Evolutionary conservation across 495 filamentous ascomycete genomes (phyloP), one percentile per base, ranked within the genome.

Genomic region (Bryoglossum gracile): DNA sequence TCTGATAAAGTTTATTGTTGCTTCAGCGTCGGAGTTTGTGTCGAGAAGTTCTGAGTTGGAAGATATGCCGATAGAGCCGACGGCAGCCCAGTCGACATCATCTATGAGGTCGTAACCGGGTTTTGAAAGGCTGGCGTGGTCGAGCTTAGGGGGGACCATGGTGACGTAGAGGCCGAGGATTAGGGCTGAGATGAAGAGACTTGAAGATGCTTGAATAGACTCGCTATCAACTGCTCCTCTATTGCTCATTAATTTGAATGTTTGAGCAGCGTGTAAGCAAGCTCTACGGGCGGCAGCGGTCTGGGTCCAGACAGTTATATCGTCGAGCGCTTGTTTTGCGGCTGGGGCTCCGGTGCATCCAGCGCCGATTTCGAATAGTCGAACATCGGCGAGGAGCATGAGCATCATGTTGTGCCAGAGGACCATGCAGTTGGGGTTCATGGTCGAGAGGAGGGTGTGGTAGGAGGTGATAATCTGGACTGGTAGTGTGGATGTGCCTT

Each of bases 341-440:
- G 70, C 65, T 2, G 8, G 50, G 0, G 73, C 64, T 3, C 72
- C 73, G 3, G 67, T 57, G 26, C 71, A 68, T 21, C 72, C 73
- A 21, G 73, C 72, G 0, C 71, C 73, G 0, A 71, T 50, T 21
- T 75, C 70, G 51, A 77, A 77, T 24, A 71, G 69, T 38, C 73
- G 72, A 9, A 70, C 65, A 45, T 77, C 73, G 8, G 71, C 68
- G 0, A 69, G 69, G 10, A 77, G 62, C 54, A 66, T 72, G 68
- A 77, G 74, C 50, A 71, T 74, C 57, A 73, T 71, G 36, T 71
- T 65, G 46, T 77, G 73, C 73, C 73, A 77, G 51, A 71, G 63
- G 25, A 74, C 55, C 3, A 68, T 50, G 11, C 68, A 66, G 37
- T 75, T 77, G 4, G 71, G 67, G 42, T 68, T 71, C 22, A 72